Evolutionary conservation across 2,329 filamentous ascomycete genomes (phyloP), one percentile per base, ranked within the genome.

Genomic region (Pseudonectria foliicola): DNA sequence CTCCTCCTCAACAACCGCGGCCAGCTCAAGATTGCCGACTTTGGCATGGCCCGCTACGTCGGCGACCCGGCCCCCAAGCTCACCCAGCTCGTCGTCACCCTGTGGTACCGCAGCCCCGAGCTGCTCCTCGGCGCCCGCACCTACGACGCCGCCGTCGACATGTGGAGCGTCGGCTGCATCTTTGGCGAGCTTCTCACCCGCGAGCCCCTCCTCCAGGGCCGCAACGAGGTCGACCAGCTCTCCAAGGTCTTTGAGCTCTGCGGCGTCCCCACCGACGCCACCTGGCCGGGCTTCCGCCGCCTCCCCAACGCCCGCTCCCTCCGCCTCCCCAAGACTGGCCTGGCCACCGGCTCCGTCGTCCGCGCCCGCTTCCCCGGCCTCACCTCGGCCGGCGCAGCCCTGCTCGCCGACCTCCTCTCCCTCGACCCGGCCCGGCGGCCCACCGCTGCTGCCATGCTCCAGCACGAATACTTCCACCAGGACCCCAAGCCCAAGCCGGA

Each of bases 121-220:
- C 74, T 96, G 10, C 73, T 98, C 2, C 77, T 96, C 3, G 92
- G 92, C 6, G 70, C 85, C 0, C 74, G 75, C 25, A 73, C 71
- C 12, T 98, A 98, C 64, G 80, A 74, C 39, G 66, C 72, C 1
- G 76, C 84, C 41, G 72, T 96, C 49, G 92, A 96, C 63, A 84
- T 96, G 73, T 98, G 92, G 92, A 93, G 85, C 61, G 68, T 96
- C 4, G 92, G 92, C 10, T 96, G 92, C 63, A 88, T 98, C 54
- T 94, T 98, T 55, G 90, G 82, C 42, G 92, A 98, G 65, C 73
- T 98, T 4, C 70, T 96, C 13, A 81, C 78, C 25, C 83, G 86
- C 43, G 81, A 89, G 43, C 87, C 90, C 0, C 60, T 96, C 2
- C 69, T 98, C 1, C 86, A 87, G 52, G 90, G 89, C 32, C 83